Evolutionary conservation across 768 basidiomycete species (phyloP), one percentile per base, ranked within the genome.

Genomic region (Phanerochaete carnosa): DNA sequence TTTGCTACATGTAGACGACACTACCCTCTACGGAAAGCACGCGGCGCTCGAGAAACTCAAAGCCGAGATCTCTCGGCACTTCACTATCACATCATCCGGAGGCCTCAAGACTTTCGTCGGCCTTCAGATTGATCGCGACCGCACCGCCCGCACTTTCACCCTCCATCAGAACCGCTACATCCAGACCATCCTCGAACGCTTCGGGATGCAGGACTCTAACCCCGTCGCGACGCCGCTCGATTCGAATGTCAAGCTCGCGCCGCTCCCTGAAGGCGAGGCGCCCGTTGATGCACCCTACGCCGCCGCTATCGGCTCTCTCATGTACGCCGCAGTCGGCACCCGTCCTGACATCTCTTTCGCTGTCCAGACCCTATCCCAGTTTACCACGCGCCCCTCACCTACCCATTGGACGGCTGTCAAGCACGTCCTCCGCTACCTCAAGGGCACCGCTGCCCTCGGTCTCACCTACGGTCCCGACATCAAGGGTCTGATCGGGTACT

Each of bases 361-460:
- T 28, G 69, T 72, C 7, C 59, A 61, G 6, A 55, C 61, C 8
- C 69, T 74, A 25, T 58, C 55, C 37, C 67, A 70, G 25, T 73
- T 71, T 53, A 59, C 59, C 16, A 49, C 43, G 6, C 63, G 65
- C 32, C 70, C 73, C 35, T 73, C 72, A 0, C 25, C 46, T 8
- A 32, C 22, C 0, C 79, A 80, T 62, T 77, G 75, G 77, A 65
- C 70, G 23, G 74, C 74, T 5, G 70, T 74, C 26, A 74, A 76
- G 52, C 72, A 72, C 50, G 47, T 79, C 50, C 65, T 76, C 23
- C 57, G 68, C 16, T 78, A 77, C 60, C 63, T 79, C 54, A 73
- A 73, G 59, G 76, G 78, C 7, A 74, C 76, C 2, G 39, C 62
- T 3, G 63, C 72, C 50, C 60, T 57, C 22, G 57, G 55, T 28